Base-by-base conservation (phyloP, 192 early-diverging fungal species). In the Coemansia sp. region DNA sequence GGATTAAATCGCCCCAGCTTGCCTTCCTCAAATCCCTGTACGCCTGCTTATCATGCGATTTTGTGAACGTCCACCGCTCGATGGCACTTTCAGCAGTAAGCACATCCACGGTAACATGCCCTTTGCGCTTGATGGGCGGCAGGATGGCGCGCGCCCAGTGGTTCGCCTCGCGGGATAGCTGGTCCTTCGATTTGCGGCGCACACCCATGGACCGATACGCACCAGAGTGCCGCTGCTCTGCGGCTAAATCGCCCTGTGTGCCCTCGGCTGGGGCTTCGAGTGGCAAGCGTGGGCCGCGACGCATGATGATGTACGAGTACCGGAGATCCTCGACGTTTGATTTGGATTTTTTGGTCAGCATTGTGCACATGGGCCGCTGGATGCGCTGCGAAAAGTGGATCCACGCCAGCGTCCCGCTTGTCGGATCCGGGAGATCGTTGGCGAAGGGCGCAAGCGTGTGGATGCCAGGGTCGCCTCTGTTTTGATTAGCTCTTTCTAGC, bases 361-460 rank as follows among this genome's bases (percentile, higher is more conserved):
- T 92, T 82, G 91, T 83, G 62, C 84, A 88, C 16, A 58, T 62
- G 0, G 91, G 87, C 12, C 89, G 79, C 57, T 92, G 89, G 23
- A 90, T 79, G 26, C 89, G 76, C 68, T 96, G 94, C 24, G 92
- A 92, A 66, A 93, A 94, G 60, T 94, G 91, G 41, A 92, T 90
- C 92, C 92, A 94, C 53, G 69, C 63, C 18, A 78, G 64, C 1
- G 85, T 86, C n/a, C 69, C 70, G 26, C 81, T 60, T 38, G 94
- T 70, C 1, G 94, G 94, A 56, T 93, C 94, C 0, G 82, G 64
- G 3, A 81, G 79, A 45, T 93, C 91, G 62, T 94, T 92, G 6
- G 92, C 88, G 63, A 92, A 90, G 72, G 94, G 94, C 36, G 90
- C 93, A 21, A 96, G 75, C n/a, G 92, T 90, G 72, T 94, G 90